These are phyloP conservation scores for Cercospora beticola DNA, from an alignment of 2,329 filamentous ascomycete species.

Conservation along the genomic window DNA sequence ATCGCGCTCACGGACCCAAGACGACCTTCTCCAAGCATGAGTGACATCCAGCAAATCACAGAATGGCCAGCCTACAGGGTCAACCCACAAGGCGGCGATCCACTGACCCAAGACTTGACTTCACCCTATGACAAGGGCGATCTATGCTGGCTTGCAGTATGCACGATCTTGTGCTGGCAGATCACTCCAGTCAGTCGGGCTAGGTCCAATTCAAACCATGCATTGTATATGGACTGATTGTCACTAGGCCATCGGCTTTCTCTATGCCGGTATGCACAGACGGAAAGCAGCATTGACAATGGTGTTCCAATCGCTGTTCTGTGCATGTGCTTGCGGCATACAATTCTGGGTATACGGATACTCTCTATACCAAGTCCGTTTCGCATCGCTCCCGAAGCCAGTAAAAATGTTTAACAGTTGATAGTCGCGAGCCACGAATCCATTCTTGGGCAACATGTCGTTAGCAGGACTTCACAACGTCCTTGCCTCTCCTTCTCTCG, in stretches of 20 bases:
- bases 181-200: conserved; percentile 53
- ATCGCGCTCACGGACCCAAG: no score
- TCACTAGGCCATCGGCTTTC: conserved; percentile 56
- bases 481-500: conserved; percentile 55
- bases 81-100: not conserved
- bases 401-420: conserved; percentile 32
- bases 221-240: not conserved
- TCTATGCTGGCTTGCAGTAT: conserved; percentile 60
- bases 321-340: conserved; percentile 34
- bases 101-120: conserved; percentile 52
- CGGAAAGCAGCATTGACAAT: conserved; percentile 62
- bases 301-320: conserved; percentile 67
- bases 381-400: no score
- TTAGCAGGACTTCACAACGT: conserved; percentile 64
- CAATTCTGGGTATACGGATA: conserved; percentile 3
- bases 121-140: conserved; percentile 52
- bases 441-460: conserved; percentile 61
- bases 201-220: no score
- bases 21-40: not conserved
- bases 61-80: not conserved
- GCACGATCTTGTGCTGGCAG: conserved; percentile 61
- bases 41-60: not conserved
- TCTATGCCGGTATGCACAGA: conserved; percentile 63
- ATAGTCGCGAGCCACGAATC: conserved; percentile 53
- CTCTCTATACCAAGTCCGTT: not conserved